Base-by-base conservation (phyloP, 176 grass and related monocot species). In the Dendrocalamus sinicus region DNA sequence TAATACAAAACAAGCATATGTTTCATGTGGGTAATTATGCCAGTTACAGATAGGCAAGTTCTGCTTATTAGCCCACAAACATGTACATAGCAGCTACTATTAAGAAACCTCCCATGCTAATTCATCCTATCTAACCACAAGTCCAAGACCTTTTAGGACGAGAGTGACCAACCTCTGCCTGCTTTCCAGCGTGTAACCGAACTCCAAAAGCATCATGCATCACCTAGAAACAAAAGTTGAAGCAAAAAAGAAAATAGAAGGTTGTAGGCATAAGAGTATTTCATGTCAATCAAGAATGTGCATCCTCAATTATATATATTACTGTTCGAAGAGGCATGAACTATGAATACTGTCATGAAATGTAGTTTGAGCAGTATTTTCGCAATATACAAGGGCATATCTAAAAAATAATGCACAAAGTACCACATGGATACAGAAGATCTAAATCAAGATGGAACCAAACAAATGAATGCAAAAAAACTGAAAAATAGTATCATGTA, bases 201-300 rank as follows among this genome's bases (percentile, higher is more conserved):
- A 98, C 91, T 61, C 96, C 93, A 94, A 89, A 95, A 65, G 96
- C 93, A 86, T 98, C 96, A 52, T 91, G 88, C 93, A 98, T 95
- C 71, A 98, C 96, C 91, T 98, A 76, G 40, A 90, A 91, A 45
- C 19, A 88, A 14, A 75, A 72, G 41, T 86, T 40, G 53, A 73
- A 22, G 40, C 17, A 69, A 19, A 66, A 84, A 82, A 52, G 65
- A 85, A 86, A 83, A 83, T 14, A 46, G 44, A 86, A 85, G 19
- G 20, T 20, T 80, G 23, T 44, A 75, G 74, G 17, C 13, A 64
- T 41, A 70, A 54, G 9, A 63, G 40, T 5, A 67, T 73, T 77
- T 72, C 39, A 70, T 19, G 39, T 67, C 35, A 3, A 83, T 59
- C n/a, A 62, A 70, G 69, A 68, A 73, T 47, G 8, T 77, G 24